Conservation (phyloP, 169 alveolate genomes). For the Cryptosporidium sp. region DNA sequence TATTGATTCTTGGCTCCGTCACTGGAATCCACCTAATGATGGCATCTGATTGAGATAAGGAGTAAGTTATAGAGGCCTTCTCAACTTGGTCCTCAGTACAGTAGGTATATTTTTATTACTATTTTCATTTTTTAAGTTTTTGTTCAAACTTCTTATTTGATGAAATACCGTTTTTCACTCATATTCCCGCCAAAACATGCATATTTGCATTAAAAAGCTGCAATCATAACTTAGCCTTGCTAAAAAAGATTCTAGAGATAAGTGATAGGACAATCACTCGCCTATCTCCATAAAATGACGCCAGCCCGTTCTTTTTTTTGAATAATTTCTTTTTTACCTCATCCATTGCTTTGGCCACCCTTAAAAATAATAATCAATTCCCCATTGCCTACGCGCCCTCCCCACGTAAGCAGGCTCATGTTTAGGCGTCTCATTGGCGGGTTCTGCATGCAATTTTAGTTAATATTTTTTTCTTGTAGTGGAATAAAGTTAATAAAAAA, state of each 20-base stretch:
- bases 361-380: not conserved
- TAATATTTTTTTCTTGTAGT: conserved; percentile 2
- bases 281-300: too few relatives aligned
- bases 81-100: not conserved
- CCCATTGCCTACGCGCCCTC: not conserved
- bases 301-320: not conserved
- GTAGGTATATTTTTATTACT: not conserved
- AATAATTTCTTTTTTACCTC: not conserved
- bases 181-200: not conserved
- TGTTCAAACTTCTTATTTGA: not conserved
- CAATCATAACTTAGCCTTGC: too few relatives aligned
- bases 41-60: not conserved
- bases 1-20: not conserved
- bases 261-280: too few relatives aligned
- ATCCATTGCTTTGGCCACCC: not conserved
- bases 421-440: conserved; percentile 5
- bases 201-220: not conserved
- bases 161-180: too few relatives aligned
- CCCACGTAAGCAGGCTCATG: not conserved
- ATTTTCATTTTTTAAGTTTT: not conserved
- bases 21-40: not conserved
- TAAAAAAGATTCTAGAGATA: too few relatives aligned
- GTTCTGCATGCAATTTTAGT: not conserved
- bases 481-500: not conserved
- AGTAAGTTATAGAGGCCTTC: not conserved